Evolutionary conservation across 164 flowering plant species (phyloP), one percentile per base, ranked within the genome.

Genomic region (Sextonia rubra): DNA sequence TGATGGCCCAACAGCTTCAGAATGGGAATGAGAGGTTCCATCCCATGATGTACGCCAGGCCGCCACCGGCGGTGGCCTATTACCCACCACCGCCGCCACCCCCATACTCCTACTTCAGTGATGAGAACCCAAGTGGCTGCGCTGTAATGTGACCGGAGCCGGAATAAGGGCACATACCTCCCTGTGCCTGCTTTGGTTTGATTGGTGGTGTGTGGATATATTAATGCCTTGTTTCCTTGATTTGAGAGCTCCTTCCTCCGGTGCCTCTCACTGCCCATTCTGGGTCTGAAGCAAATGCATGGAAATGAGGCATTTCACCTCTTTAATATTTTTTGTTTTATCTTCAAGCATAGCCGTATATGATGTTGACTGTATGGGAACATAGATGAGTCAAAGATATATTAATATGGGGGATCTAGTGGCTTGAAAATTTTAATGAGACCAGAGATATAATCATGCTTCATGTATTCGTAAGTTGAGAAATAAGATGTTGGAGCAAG

Each of bases 71-170:
- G 0, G 84, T 86, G 26, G 88, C 84, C 63, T 91, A 88, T 83
- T 74, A 84, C 84, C 86, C 91, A 7, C 86, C 82, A 1, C 85
- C 82, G 12, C 47, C 83, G 73, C 84, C 91, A 1, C 85, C 82
- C 1, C 82, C 77, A 1, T 85, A 87, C 75, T 78, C 86, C 79
- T 78, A 69, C 79, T 93, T 93, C 85, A 91, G 87, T 70, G 98
- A 95, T 29, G 99, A 95, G 78, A 93, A 93, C 84, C 83, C 98
- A 47, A 82, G 84, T 26, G 86, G 99, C 71, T 95, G 99, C 85
- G 82, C 68, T 71, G 83, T 95, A 48, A 95, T 95, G 99, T 95
- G 86, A 92, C 32, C 68, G 23, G 75, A 27, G 18, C 30, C 44
- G 24, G 47, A 12, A 4, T 24, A 61, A 11, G n/a, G n/a, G n/a